These are phyloP conservation scores for Cyberlindnera euphorbiae DNA, from an alignment of 805 yeast genomes.

Conservation along the genomic window DNA sequence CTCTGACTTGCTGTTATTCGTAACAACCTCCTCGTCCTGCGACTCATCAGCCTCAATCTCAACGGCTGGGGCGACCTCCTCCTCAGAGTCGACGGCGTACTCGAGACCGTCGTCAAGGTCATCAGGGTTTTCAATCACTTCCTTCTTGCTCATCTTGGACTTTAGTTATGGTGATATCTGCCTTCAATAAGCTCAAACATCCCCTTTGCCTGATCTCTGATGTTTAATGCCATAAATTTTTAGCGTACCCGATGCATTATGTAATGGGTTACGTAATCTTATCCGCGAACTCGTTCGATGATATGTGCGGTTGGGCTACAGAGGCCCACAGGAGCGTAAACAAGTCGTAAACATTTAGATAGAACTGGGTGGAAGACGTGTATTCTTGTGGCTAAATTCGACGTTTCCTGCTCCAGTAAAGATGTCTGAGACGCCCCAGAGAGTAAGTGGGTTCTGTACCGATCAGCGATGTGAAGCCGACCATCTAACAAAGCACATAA, in stretches of 20 bases:
- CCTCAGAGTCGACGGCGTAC: constrained; percentile 45
- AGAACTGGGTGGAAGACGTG: too few relatives aligned
- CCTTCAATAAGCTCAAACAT: background rate
- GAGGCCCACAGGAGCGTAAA: background rate
- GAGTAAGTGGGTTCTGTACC: constrained; percentile 4
- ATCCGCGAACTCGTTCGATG: constrained; percentile 9
- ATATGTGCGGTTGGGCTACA: too few relatives aligned
- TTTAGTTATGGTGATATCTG: background rate
- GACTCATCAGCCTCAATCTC: constrained; percentile 28
- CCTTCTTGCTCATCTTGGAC: constrained; percentile 4
- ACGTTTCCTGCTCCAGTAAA: too few relatives aligned
- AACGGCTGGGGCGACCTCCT: constrained; percentile 32
- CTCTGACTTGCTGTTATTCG: constrained; percentile 9
- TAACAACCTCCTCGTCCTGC: constrained; percentile 21
- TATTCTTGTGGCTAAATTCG: too few relatives aligned
- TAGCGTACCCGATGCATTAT: too few relatives aligned
- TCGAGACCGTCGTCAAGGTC: constrained; percentile 78
- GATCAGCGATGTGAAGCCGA: background rate
- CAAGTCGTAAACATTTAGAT: too few relatives aligned
- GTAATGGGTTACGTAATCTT: background rate
- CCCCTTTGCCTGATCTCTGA: too few relatives aligned
- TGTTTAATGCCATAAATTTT: too few relatives aligned
- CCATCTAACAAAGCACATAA: background rate
- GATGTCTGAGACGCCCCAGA: constrained; percentile 8
- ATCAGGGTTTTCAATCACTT: constrained; percentile 34